Evolutionary conservation across 2,329 filamentous ascomycete genomes (phyloP).

Genomic region (Macrophomina tecta): DNA sequence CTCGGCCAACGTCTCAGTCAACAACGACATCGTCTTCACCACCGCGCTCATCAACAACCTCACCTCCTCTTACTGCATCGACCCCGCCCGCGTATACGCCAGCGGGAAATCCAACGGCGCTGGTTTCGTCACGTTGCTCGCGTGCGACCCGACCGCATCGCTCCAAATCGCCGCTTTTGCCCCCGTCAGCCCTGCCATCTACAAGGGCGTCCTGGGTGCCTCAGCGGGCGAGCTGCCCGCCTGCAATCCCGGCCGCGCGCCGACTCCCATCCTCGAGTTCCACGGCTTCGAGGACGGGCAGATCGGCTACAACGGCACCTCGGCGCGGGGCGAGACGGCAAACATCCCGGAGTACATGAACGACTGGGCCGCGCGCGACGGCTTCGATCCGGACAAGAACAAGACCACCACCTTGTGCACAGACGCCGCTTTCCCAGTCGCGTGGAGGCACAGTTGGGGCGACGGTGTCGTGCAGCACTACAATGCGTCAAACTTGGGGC

Average conservation of each 20-base stretch:
- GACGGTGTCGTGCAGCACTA: slow-evolving; percentile 47
- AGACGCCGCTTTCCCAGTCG: slow-evolving; percentile 37
- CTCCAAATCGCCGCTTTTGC: slow-evolving; percentile 58
- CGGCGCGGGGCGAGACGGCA: slow-evolving; percentile 34
- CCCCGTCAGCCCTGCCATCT: slow-evolving; percentile 55
- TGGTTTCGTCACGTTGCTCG: slow-evolving; percentile 56
- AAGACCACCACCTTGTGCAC: slow-evolving; percentile 38
- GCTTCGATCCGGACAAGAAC: slow-evolving; percentile 37
- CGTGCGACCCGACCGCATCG: slow-evolving; percentile 53
- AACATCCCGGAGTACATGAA: slow-evolving; percentile 41
- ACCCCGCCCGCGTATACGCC: slow-evolving; percentile 52
- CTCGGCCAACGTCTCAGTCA: slow-evolving; percentile 37
- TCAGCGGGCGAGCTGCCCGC: slow-evolving; percentile 33
- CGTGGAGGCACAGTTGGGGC: slow-evolving; percentile 36
- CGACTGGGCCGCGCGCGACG: slow-evolving; percentile 47
- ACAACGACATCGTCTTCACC: slow-evolving; percentile 54
- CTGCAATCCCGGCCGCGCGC: slow-evolving; percentile 38
- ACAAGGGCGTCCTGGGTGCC: slow-evolving; percentile 39
- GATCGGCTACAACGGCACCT: slow-evolving; percentile 50
- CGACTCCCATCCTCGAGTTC: slow-evolving; percentile 51
- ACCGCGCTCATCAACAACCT: slow-evolving; percentile 51
- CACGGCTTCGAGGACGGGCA: slow-evolving; percentile 51
- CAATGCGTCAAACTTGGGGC: slow-evolving; percentile 45
- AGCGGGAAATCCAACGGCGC: slow-evolving; percentile 63
- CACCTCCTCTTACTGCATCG: slow-evolving; percentile 52